Base-by-base conservation (phyloP, 768 basidiomycete species). In the Mycena vulgaris region DNA sequence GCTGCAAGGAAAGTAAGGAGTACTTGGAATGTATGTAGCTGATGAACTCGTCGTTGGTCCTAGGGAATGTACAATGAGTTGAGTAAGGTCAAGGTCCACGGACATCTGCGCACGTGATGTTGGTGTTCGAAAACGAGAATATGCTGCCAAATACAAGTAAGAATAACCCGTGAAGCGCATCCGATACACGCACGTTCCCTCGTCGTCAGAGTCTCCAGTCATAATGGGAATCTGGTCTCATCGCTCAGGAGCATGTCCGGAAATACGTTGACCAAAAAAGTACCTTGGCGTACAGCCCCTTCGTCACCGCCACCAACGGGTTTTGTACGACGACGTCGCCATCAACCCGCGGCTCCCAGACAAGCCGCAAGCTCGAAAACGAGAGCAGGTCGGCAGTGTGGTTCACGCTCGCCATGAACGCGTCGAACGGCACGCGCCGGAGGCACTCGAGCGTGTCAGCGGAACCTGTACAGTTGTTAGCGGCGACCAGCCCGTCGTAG, bases 341-440 rank as follows among this genome's bases (percentile, higher is more conserved):
- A 56, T 87, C 86, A 2, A 82, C 79, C 9, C 81, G 75, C 6
- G 85, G 86, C 17, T 74, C 40, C 83, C 83, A 86, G 3, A 80
- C 78, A 40, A 80, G 60, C 0, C 63, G 63, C 35, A 83, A 59
- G 27, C 78, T 78, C 64, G 76, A 63, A 68, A 80, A 82, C 0
- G 78, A 62, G 52, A 83, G 77, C 1, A 83, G 30, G 14, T 63
- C 71, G 0, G 84, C 80, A 23, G 79, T 77, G 11, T 69, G 4
- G 64, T 83, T 77, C 59, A 85, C 71, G 0, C 84, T 85, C 0
- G 53, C 61, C 65, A 77, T 67, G 27, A 86, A 75, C 0, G 58
- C 61, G 7, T 77, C 69, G 37, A 77, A 80, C 0, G 83, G 78
- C 19, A 78, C 78, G 0, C 57, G 63, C 9, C 78, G 77, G n/a